phyloP scores from a whole-genome alignment of 2,329 filamentous ascomycete genomes.

The Hortaea werneckii region DNA sequence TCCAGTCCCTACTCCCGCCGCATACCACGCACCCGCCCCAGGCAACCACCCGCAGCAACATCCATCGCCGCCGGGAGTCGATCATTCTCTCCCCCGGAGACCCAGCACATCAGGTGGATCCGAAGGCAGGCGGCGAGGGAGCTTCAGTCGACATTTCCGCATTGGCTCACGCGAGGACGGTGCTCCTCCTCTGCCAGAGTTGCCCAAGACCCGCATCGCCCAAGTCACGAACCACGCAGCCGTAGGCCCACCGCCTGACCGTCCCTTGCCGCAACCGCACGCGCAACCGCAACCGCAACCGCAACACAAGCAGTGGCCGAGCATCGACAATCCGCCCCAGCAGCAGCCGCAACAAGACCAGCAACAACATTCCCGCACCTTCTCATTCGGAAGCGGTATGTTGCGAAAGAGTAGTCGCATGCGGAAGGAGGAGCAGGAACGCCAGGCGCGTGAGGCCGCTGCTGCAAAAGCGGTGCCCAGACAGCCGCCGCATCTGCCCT shows the following conservation, averaged over 20 bases:
- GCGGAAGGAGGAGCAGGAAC: constrained; percentile 10
- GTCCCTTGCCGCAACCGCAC: too few species aligned
- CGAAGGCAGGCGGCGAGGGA: not conserved
- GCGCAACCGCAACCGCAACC: not conserved
- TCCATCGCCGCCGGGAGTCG: too few species aligned
- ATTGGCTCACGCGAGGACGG: not conserved
- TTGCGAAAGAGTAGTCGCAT: constrained; percentile 29
- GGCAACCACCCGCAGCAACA: not conserved
- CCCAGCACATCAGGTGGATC: not conserved
- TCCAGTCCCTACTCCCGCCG: constrained; percentile 5
- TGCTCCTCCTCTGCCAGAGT: constrained; percentile 2
- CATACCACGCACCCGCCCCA: not conserved
- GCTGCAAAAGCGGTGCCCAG: constrained; percentile 38
- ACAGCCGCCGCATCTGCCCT: constrained; percentile 50
- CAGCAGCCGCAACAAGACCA: constrained; percentile 4
- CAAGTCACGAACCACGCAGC: constrained; percentile 5
- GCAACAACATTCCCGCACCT: not conserved
- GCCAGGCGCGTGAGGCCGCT: constrained; percentile 2
- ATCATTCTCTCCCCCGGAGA: not conserved
- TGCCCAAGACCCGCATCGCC: constrained; percentile 6
- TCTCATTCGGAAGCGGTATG: constrained; percentile 12
- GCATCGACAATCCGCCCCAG: not conserved
- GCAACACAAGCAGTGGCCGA: not conserved
- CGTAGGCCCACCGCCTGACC: too few species aligned
- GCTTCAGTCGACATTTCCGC: not conserved